Evolutionary conservation across 306 rosid genomes (phyloP).

Genomic region (Cucurbita moschata): DNA sequence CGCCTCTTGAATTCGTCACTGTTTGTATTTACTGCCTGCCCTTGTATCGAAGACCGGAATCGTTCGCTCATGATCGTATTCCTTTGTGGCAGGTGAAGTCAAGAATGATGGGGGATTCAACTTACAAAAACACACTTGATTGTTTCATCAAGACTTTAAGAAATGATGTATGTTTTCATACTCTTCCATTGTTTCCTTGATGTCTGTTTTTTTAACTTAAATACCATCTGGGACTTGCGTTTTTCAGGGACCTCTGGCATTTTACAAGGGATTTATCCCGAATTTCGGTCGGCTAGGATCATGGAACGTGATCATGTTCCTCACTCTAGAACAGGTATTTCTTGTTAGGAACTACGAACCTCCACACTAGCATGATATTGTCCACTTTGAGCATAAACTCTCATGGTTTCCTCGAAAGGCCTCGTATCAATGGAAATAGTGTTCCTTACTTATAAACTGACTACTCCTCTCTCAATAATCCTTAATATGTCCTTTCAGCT

Average conservation of each 20-base stretch:
- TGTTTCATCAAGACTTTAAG: constrained; percentile 78
- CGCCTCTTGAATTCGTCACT: not conserved
- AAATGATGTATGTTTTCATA: constrained; percentile 55
- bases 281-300: constrained; percentile 93
- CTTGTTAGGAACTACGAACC: too few relatives aligned
- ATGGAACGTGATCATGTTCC: constrained; percentile 97
- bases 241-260: constrained; percentile 88
- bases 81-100: constrained; percentile 69
- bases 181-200: not conserved
- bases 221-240: not conserved
- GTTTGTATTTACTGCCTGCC: too few relatives aligned
- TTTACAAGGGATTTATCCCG: constrained; percentile 89
- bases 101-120: constrained; percentile 94
- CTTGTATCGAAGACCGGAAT: not conserved
- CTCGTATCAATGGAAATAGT: too few relatives aligned
- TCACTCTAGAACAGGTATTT: constrained; percentile 84
- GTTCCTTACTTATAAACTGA: too few relatives aligned
- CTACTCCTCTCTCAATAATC: too few relatives aligned
- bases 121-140: constrained; percentile 81
- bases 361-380: too few relatives aligned
- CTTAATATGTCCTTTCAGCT: not conserved
- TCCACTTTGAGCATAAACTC: too few relatives aligned
- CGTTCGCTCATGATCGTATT: not conserved
- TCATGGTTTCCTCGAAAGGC: too few relatives aligned
- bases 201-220: not conserved